These are phyloP conservation scores for Rhizophagus prolifer DNA, from an alignment of 192 early-diverging fungal genomes.

Conservation along the genomic window DNA sequence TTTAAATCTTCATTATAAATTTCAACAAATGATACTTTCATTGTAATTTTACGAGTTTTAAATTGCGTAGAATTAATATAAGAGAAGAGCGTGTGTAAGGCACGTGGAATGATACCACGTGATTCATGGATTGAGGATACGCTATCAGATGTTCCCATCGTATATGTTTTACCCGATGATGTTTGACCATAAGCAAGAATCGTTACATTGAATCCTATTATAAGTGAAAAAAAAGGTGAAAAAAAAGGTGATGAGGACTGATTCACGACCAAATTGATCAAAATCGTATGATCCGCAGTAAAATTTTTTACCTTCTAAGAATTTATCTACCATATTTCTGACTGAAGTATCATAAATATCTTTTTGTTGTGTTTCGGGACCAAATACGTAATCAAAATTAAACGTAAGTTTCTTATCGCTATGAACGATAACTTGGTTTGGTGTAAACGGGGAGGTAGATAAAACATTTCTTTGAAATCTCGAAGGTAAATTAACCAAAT, in stretches of 20 bases:
- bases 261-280: conserved; percentile 8
- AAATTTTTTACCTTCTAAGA: conserved; percentile 46
- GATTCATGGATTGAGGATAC: conserved; percentile 37
- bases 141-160: conserved; percentile 79
- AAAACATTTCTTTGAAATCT: conserved; percentile 24
- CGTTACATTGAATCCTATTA: conserved; percentile 86
- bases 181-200: conserved; percentile 96
- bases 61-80: conserved; percentile 35
- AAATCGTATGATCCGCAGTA: neutral
- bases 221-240: conserved; percentile 2
- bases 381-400: conserved; percentile 72
- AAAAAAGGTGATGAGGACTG: neutral
- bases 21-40: conserved; percentile 90
- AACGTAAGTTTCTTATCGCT: conserved; percentile 41
- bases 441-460: neutral
- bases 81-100: conserved; percentile 64
- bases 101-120: conserved; percentile 69
- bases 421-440: conserved; percentile 19
- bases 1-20: conserved; percentile 97
- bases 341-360: conserved; percentile 55
- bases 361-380: conserved; percentile 54
- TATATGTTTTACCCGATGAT: conserved; percentile 93
- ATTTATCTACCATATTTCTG: conserved; percentile 47
- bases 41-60: conserved; percentile 39
- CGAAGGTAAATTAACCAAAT: conserved; percentile 20